Evolutionary conservation across 768 basidiomycete genomes (phyloP).

Genomic region (Calocybe indica): DNA sequence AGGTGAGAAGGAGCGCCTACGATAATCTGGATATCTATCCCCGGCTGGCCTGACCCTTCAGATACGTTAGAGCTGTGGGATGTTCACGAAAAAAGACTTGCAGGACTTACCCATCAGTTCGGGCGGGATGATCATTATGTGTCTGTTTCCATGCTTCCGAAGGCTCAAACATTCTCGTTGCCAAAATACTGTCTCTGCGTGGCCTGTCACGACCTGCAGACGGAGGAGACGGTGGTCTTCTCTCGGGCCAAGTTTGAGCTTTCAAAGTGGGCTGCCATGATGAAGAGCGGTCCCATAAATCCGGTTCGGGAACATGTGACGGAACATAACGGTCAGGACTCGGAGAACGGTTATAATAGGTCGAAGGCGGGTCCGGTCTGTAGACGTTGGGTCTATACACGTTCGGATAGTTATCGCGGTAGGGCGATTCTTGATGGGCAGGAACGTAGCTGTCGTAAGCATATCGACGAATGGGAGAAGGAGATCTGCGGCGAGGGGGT

Average conservation of each 20-base stretch:
- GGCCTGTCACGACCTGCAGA: conserved; percentile 20
- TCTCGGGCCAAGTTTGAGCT: conserved; percentile 32
- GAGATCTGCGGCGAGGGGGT: conserved; percentile 37
- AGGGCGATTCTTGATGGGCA: conserved; percentile 6
- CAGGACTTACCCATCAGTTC: conserved; percentile 34
- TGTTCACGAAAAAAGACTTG: no score
- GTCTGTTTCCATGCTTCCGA: conserved; percentile 66
- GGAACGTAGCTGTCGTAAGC: conserved; percentile 51
- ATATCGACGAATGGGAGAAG: conserved; percentile 41
- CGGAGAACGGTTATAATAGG: conserved; percentile 40
- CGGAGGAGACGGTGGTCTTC: conserved; percentile 35
- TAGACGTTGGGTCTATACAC: conserved; percentile 13
- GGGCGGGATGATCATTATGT: conserved; percentile 37
- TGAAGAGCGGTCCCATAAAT: conserved; percentile 40
- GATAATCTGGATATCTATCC: conserved; percentile 25
- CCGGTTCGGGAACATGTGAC: conserved; percentile 31
- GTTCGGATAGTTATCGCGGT: conserved; percentile 1
- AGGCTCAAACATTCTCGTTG: conserved; percentile 62
- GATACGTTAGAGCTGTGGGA: no score
- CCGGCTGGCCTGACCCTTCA: no score
- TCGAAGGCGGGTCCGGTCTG: conserved; percentile 14
- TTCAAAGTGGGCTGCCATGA: conserved; percentile 32
- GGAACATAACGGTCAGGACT: conserved; percentile 47
- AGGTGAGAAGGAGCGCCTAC: conserved; percentile 28
- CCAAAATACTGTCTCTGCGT: conserved; percentile 25